Evolutionary conservation across 1,284 basidiomycete species (phyloP), one percentile per base, ranked within the genome.

Genomic region (Phlebopus sp.): DNA sequence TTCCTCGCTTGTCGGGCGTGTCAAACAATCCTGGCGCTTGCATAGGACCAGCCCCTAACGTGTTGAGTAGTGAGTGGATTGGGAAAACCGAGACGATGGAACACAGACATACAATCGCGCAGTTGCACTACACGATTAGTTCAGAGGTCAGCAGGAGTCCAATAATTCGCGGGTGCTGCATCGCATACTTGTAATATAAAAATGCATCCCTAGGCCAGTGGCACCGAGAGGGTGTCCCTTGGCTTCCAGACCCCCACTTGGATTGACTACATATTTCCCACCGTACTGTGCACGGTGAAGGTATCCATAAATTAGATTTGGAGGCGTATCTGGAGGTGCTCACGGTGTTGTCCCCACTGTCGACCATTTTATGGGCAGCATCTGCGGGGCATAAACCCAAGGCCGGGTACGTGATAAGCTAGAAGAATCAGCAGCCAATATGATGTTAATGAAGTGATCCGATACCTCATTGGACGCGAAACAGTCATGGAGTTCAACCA

Each of bases 171-270:
- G 7, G 36, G 37, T 17, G 23, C 34, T 2, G n/a, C 59, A 56
- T 8, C 55, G 74, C 82, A 56, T 64, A 84, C 84, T 87, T 55
- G 83, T 78, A 53, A 93, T 87, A 63, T 91, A 93, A 66, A 90
- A 92, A 62, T 90, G 86, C 89, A 92, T 92, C 30, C 87, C 90
- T 14, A 93, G 68, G 1, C 91, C 91, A 6, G 88, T 91, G 2
- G 90, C 91, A 36, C 91, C 90, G 17, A 92, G 74, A 2, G 90
- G 90, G 63, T 90, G 86, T 2, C 91, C 91, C 63, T 92, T 93
- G 29, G 88, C 87, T 63, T 93, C 90, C 27, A 94, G 76, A 0
- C 91, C 91, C 30, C 91, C 91, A 46, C 84, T 86, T 0, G 92
- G 90, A 59, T 94, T 94, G 42, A 94, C 69, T n/a, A 93, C 88